Base-by-base conservation (phyloP, 116 monocot genomes). In the Trichopus zeylanicus region DNA sequence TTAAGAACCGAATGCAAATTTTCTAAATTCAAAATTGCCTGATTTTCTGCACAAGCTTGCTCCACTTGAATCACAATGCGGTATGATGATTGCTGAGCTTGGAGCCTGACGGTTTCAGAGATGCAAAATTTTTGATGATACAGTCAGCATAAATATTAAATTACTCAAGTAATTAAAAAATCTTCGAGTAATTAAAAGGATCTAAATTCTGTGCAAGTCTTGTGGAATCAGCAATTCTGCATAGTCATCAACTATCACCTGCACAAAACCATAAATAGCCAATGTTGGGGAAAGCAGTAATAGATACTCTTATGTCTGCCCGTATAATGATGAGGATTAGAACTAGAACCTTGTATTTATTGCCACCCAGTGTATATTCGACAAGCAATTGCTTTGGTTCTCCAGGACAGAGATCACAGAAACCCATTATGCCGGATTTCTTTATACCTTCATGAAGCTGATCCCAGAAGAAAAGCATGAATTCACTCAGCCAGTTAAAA, bases 361-460 rank as follows among this genome's bases (percentile, higher is more conserved):
- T 31, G 15, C 80, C 73, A 26, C 47, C 64, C 35, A 75, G 85
- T 18, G 79, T 80, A 56, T 98, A 98, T 60, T 91, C 79, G 33
- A 98, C 78, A 2, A 78, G 63, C 39, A 98, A 78, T 6, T 73
- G 77, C 65, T 88, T 91, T 3, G 77, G 79, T 26, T 82, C 76
- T 26, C 80, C 98, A 57, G 98, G 98, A 48, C 91, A 98, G 28
- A 82, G 88, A 70, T 98, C 98, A 53, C 77, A 98, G 69, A 98
- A 98, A 13, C 98, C 98, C 98, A 98, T 98, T 66, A 98, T 85
- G 55, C 98, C 91, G 5, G 98, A 82, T 57, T 98, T 98, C 73
- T 85, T 98, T 53, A 91, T 85, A 51, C 98, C 98, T 38, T 78
- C 73, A 37, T 87, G 98, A 75, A 98, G 91, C 98, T 98, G 73